These are phyloP conservation scores for Pichia inconspicua DNA, from an alignment of 1,139 yeast genomes.

Conservation along the genomic window DNA sequence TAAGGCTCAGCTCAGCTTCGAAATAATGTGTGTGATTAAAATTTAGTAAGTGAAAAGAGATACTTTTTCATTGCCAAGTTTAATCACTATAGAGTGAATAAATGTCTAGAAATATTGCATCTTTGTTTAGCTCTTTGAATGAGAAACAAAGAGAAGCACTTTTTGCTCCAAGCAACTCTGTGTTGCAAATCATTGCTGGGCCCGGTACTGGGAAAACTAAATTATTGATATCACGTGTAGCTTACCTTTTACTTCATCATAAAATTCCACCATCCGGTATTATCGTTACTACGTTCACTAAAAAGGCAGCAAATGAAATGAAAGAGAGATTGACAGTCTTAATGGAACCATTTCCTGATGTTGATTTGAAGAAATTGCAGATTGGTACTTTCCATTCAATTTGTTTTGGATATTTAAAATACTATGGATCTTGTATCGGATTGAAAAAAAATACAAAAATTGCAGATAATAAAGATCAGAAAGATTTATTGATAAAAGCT, in stretches of 20 bases:
- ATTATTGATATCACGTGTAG: conserved; percentile 72
- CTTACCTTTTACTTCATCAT: conserved; percentile 49
- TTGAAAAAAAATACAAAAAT: conserved; percentile 42
- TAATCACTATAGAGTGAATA: too few species aligned
- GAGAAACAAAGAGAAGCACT: conserved; percentile 56
- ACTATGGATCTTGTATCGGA: conserved; percentile 48
- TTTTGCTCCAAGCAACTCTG: conserved; percentile 41
- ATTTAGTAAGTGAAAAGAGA: too few species aligned
- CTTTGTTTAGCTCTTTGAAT: conserved; percentile 36
- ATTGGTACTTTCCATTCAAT: conserved; percentile 88
- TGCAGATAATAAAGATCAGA: conserved; percentile 61
- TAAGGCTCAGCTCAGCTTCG: too few species aligned
- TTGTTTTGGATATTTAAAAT: conserved; percentile 52
- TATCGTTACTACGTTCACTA: conserved; percentile 84
- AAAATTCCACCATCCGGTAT: conserved; percentile 50
- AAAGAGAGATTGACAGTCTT: conserved; percentile 43
- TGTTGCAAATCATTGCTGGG: conserved; percentile 78
- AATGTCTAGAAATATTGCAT: not conserved
- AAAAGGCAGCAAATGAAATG: conserved; percentile 85
- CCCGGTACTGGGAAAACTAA: conserved; percentile 87
- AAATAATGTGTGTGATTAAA: too few species aligned
- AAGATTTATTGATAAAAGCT: conserved; percentile 40
- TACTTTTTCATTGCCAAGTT: too few species aligned
- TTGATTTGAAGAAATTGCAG: conserved; percentile 36
- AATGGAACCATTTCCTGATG: conserved; percentile 33